phyloP scores from a whole-genome alignment of 2,329 filamentous ascomycete genomes.

The Trichoderma citrinoviride region DNA sequence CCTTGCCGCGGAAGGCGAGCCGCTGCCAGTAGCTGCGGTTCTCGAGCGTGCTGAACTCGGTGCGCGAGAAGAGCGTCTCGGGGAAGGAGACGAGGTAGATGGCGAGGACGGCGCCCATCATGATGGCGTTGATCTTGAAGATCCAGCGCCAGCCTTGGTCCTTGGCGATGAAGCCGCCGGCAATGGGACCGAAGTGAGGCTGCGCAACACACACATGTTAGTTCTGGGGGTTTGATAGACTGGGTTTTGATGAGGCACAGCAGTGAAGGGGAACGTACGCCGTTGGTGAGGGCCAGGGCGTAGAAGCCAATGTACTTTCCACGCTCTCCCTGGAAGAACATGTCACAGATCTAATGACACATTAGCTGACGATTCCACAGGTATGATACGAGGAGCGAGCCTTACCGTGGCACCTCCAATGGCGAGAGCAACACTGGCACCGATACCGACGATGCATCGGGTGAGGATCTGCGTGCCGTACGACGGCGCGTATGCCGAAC shows the following conservation, averaged over 20 bases:
- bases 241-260: too few species aligned
- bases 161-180: constrained; percentile 9
- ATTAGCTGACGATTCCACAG: too few species aligned
- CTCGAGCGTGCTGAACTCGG: constrained; percentile 12
- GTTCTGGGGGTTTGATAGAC: too few species aligned
- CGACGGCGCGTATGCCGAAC: constrained; percentile 15
- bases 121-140: constrained; percentile 17
- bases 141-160: constrained; percentile 14
- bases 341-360: constrained; percentile 2
- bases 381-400: background rate
- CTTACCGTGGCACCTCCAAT: constrained; percentile 15
- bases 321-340: constrained; percentile 18
- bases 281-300: constrained; percentile 14
- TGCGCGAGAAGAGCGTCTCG: constrained; percentile 16
- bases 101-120: background rate
- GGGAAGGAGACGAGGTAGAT: constrained; percentile 1
- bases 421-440: constrained; percentile 13
- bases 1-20: constrained; percentile 11
- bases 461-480: constrained; percentile 11
- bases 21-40: constrained; percentile 12
- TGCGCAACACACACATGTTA: background rate
- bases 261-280: background rate
- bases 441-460: constrained; percentile 4
- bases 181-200: constrained; percentile 17
- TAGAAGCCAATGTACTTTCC: constrained; percentile 18